Evolutionary conservation across 1,139 yeast genomes (phyloP).

Genomic region (Meyerozyma elateridarum): DNA sequence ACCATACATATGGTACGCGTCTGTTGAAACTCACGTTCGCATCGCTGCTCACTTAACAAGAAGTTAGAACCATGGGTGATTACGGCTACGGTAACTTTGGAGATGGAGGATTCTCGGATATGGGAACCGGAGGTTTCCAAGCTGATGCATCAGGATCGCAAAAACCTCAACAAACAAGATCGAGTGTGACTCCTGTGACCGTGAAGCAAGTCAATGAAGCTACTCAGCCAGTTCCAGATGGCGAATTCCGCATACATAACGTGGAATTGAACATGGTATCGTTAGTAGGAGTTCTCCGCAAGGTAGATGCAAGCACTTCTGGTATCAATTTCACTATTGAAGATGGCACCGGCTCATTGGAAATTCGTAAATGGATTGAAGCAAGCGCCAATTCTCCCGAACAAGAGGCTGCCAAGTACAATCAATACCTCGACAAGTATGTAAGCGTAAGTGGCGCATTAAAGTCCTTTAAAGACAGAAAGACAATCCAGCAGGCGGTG

Average conservation of each 20-base stretch:
- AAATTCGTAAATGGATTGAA: constrained; percentile 67
- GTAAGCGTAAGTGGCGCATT: constrained; percentile 70
- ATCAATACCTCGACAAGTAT: constrained; percentile 37
- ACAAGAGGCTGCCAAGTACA: constrained; percentile 33
- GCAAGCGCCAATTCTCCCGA: constrained; percentile 36
- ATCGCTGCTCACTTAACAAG: neutral
- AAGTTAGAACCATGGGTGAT: constrained; percentile 6
- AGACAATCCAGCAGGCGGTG: constrained; percentile 60
- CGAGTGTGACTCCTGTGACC: constrained; percentile 72
- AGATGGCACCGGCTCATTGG: constrained; percentile 81
- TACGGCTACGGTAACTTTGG: constrained; percentile 16
- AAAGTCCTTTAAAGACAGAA: constrained; percentile 64
- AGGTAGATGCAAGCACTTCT: constrained; percentile 52
- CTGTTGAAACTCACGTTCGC: constrained; percentile 1
- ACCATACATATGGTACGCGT: no score
- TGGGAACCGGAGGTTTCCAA: constrained; percentile 30
- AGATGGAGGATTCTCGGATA: constrained; percentile 29
- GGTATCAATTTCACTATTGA: constrained; percentile 58
- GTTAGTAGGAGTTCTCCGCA: constrained; percentile 63
- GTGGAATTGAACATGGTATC: constrained; percentile 57
- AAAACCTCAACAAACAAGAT: constrained; percentile 33
- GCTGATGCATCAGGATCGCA: constrained; percentile 27
- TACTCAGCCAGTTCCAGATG: constrained; percentile 63
- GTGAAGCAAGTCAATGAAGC: constrained; percentile 74
- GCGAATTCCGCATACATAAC: constrained; percentile 65